Base-by-base conservation (phyloP, 2,329 filamentous ascomycete species). In the Simplicillium sp. region DNA sequence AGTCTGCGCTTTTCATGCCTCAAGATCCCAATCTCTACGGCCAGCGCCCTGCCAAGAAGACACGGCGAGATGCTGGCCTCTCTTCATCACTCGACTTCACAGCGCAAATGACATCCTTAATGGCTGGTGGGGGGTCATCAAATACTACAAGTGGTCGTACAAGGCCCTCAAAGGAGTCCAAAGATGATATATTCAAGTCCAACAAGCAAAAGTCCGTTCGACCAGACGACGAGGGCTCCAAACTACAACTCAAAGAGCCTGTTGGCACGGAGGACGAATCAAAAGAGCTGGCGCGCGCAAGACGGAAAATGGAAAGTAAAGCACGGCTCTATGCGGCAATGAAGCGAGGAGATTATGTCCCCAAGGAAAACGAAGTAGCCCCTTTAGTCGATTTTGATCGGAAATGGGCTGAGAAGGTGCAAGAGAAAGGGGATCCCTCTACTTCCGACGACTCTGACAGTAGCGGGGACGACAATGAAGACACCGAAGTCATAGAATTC, bases 341-440 rank as follows among this genome's bases (percentile, higher is more conserved):
- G 78, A 94, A 94, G 62, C 75, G 85, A 29, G 89, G 90, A n/a
- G 82, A 94, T 55, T 81, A 86, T 60, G 68, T 86, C n/a, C 69
- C 75, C 13, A 73, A 73, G 41, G 75, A 84, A 49, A 75, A 82
- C 55, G 68, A 77, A 50, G 67, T 76, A 34, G 77, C 80, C 50
- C 73, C 76, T 17, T 74, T 94, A 18, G 83, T 98, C 3, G 90
- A 98, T 64, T 98, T 98, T 60, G 92, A 97, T 62, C 74, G 83
- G 45, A 98, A 97, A 65, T 97, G 92, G 89, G 87, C 84, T 0
- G 86, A 94, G 55, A 66, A 68, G 17, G 68, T 80, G 41, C 82
- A 57, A 46, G 53, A 59, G 17, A 56, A 58, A n/a, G 69, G 77
- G 32, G 80, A 87, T 49, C 78, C 48, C 7, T 61, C 55, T 42